Percentiles rank a stretch among this genome's conserved stretches.
These are phyloP conservation scores for Agaricus blazei DNA, from an alignment of 768 basidiomycete species.

Conservation along the genomic window DNA sequence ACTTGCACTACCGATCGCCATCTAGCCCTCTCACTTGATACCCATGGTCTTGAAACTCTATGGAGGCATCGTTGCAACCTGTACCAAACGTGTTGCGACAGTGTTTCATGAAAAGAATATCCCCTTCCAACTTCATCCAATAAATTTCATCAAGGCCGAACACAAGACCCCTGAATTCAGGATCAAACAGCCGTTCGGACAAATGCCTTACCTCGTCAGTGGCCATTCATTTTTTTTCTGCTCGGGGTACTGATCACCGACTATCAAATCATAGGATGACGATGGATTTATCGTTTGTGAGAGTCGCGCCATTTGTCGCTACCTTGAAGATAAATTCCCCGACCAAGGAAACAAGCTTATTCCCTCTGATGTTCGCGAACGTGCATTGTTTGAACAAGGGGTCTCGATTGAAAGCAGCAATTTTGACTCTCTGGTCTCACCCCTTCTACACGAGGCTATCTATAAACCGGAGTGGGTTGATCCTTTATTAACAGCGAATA, in stretches of 20 bases:
- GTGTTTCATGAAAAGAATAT: slow-evolving; percentile 42
- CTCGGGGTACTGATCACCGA: background rate
- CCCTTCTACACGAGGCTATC: background rate
- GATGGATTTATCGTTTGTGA: slow-evolving; percentile 66
- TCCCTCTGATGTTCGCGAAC: slow-evolving; percentile 33
- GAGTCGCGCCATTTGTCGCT: slow-evolving; percentile 56
- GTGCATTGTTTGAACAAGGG: slow-evolving; percentile 48
- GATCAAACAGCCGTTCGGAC: slow-evolving; percentile 45
- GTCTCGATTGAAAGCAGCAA: slow-evolving; percentile 46
- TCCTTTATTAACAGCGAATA: background rate
- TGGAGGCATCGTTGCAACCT: slow-evolving; percentile 29
- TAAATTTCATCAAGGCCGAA: slow-evolving; percentile 31
- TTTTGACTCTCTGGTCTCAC: slow-evolving; percentile 33
- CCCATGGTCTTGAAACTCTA: slow-evolving; percentile 32
- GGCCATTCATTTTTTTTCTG: background rate
- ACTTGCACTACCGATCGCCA: too few relatives aligned
- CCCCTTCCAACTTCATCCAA: slow-evolving; percentile 32
- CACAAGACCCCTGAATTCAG: slow-evolving; percentile 33
- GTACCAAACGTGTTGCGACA: slow-evolving; percentile 39
- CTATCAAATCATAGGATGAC: slow-evolving; percentile 35
- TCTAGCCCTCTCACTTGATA: background rate
- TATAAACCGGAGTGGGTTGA: background rate
- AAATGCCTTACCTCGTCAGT: slow-evolving; percentile 39
- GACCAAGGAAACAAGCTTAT: slow-evolving; percentile 45
- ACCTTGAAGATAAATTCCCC: slow-evolving; percentile 52